Percentiles rank a stretch among this genome's conserved stretches.
These are phyloP conservation scores for Omphalotus olearius DNA, from an alignment of 1,284 basidiomycete genomes.

Conservation along the genomic window DNA sequence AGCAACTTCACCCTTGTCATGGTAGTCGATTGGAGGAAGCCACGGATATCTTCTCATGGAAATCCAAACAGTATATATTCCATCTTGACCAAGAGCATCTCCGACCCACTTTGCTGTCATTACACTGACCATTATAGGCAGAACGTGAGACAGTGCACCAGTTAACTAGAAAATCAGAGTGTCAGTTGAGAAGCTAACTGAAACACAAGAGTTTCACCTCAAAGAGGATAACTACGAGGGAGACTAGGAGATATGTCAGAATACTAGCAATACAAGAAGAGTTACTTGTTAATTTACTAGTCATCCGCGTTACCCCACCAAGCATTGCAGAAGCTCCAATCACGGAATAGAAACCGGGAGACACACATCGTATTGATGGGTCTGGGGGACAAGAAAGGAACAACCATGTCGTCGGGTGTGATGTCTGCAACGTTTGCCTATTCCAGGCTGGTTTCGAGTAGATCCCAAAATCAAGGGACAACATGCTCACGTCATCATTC, in stretches of 20 bases:
- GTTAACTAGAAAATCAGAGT: conserved; percentile 42
- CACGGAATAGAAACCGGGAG: conserved; percentile 80
- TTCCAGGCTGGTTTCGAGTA: neutral
- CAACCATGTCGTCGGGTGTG: conserved; percentile 61
- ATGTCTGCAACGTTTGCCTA: conserved; percentile 60
- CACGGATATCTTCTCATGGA: conserved; percentile 70
- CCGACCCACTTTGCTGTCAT: conserved; percentile 76
- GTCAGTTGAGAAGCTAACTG: neutral
- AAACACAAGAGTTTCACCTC: conserved; percentile 40
- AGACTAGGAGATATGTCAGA: conserved; percentile 38
- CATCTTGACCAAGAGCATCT: conserved; percentile 66
- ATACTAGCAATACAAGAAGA: neutral
- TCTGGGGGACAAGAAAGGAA: conserved; percentile 70
- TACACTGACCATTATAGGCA: conserved; percentile 75
- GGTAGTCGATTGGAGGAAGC: conserved; percentile 66
- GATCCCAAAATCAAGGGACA: neutral
- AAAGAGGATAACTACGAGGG: conserved; percentile 70
- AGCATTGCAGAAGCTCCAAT: conserved; percentile 80
- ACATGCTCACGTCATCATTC: conserved; percentile 55
- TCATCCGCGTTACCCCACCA: conserved; percentile 80
- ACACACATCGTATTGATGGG: conserved; percentile 63
- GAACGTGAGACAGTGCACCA: conserved; percentile 70
- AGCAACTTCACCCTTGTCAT: conserved; percentile 60
- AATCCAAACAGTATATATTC: conserved; percentile 76
- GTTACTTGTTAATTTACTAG: conserved; percentile 39